These are phyloP conservation scores for Gossypium armourianum DNA, from an alignment of 441 rosid genomes.

Conservation along the genomic window DNA sequence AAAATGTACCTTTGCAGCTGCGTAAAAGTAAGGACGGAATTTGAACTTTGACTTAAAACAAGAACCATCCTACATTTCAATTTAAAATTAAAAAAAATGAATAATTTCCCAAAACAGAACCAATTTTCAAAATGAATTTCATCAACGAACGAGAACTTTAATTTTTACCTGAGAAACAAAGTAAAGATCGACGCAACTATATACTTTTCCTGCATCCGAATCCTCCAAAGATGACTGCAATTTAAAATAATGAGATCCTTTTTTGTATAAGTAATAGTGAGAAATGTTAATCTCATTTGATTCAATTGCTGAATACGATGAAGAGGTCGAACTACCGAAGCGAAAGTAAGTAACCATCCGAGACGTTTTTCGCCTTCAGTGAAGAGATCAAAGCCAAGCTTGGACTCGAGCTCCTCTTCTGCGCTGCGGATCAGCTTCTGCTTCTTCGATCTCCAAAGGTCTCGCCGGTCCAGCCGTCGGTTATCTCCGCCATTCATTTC, in stretches of 20 bases:
- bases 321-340: slow-evolving; percentile 46
- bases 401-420: slow-evolving; percentile 77
- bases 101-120: neutral
- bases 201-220: slow-evolving; percentile 47
- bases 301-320: neutral
- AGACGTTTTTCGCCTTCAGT: slow-evolving; percentile 87
- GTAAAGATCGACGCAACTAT: slow-evolving; percentile 78
- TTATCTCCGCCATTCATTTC: slow-evolving; percentile 27
- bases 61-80: slow-evolving; percentile 58
- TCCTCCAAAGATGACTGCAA: slow-evolving; percentile 84
- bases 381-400: slow-evolving; percentile 75
- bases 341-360: slow-evolving; percentile 78
- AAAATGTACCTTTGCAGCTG: slow-evolving; percentile 56
- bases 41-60: slow-evolving; percentile 79
- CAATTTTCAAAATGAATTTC: neutral
- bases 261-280: neutral
- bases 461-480: slow-evolving; percentile 46
- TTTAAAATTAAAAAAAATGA: neutral
- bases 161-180: slow-evolving; percentile 73
- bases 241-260: neutral
- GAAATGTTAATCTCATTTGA: neutral
- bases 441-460: slow-evolving; percentile 46
- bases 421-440: slow-evolving; percentile 55
- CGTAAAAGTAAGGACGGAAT: slow-evolving; percentile 88
- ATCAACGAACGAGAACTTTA: slow-evolving; percentile 7